Percentiles rank a stretch among this genome's conserved stretches.
Conservation (phyloP, 1,284 basidiomycete genomes). For the Leccinum pachyderme region DNA sequence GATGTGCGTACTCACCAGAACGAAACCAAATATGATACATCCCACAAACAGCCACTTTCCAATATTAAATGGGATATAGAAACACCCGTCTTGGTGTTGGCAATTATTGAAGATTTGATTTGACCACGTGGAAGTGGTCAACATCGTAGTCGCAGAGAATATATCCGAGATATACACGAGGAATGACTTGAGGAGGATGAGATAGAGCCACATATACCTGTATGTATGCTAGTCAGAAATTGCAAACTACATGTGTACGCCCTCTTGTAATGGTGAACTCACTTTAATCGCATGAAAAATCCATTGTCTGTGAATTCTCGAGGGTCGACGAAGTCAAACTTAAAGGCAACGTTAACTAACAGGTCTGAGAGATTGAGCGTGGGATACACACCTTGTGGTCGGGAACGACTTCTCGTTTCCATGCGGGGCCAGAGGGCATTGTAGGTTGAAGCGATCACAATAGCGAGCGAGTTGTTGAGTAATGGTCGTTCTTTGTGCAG, state of each 20-base stretch:
- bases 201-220: constrained; percentile 90
- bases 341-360: constrained; percentile 4
- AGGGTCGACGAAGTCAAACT: constrained; percentile 98
- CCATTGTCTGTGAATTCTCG: constrained; percentile 89
- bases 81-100: constrained; percentile 59
- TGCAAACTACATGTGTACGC: background rate
- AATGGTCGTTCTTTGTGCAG: constrained; percentile 36
- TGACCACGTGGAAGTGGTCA: constrained; percentile 89
- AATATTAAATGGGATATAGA: constrained; percentile 85
- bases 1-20: constrained; percentile 62
- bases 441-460: constrained; percentile 31
- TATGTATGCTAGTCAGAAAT: constrained; percentile 8
- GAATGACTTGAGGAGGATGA: constrained; percentile 91
- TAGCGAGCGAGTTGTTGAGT: constrained; percentile 28
- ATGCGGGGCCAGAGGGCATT: constrained; percentile 77
- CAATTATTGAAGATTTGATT: constrained; percentile 86
- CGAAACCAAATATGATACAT: constrained; percentile 96
- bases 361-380: background rate
- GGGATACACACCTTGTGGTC: constrained; percentile 84
- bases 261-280: constrained; percentile 29
- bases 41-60: constrained; percentile 97
- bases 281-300: constrained; percentile 85
- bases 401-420: constrained; percentile 96
- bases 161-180: constrained; percentile 97
- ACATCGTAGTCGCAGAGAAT: constrained; percentile 95